Evolutionary conservation across 352 stramenopile genomes (phyloP), one percentile per base, ranked within the genome.

Genomic region (Phytophthora boehmeriae): DNA sequence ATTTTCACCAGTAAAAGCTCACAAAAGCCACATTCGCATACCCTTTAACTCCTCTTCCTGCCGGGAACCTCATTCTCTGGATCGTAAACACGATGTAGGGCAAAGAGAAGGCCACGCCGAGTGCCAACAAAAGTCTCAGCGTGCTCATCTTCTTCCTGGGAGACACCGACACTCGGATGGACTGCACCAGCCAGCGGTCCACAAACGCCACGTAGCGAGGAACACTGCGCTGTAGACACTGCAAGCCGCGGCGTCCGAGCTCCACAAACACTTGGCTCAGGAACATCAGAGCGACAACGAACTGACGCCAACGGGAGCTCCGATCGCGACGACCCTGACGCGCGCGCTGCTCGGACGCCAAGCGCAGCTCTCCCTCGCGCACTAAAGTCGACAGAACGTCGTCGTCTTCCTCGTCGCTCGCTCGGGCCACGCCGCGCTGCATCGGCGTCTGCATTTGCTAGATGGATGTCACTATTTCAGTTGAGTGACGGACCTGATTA

Each of bases 261-360:
- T 88, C 76, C 17, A 88, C 17, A 22, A 88, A 58, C 41, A 90
- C 66, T 43, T 81, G 71, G 10, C 59, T 71, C 14, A 88, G 51
- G 25, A 80, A 80, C 59, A 79, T 54, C 19, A 88, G 34, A 16
- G 78, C 76, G 34, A 38, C 52, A 19, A 77, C 36, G 50, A 86
- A 83, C 8, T 68, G 62, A 20, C 63, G 63, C 73, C 75, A 82
- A 44, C 75, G 80, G 23, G 58, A 62, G 46, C 71, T 45, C 22
- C 44, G 62, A 52, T 39, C 54, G 5, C 41, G 51, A 14, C 44
- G 54, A 8, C 22, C 43, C 19, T 63, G 14, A 5, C 53, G 59
- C 51, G 54, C 43, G 13, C 60, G 59, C 45, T 76, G 42, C 17
- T 70, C 62, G 16, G 47, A 68, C 45, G 59, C 55, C 16, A 71